These are phyloP conservation scores for Claviceps fusiformis DNA, from an alignment of 2,329 filamentous ascomycete species.

Conservation along the genomic window DNA sequence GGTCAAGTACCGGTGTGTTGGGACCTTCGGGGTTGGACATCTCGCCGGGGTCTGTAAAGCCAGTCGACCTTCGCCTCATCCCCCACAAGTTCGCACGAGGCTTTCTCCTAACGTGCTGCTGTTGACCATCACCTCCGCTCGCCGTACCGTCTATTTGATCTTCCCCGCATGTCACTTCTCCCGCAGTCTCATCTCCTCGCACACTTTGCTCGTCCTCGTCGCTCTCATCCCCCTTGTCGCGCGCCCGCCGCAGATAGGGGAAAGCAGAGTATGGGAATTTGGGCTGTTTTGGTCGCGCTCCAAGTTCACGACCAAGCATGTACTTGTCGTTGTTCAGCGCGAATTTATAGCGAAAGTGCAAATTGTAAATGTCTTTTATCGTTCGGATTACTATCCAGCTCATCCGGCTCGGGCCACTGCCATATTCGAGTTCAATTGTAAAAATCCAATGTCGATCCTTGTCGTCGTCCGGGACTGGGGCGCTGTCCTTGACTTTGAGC, in stretches of 20 bases:
- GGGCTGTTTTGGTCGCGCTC: constrained; percentile 65
- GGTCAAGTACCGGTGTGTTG: constrained; percentile 33
- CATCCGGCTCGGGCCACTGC: constrained; percentile 90
- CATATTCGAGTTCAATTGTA: constrained; percentile 87
- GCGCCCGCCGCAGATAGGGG: constrained; percentile 72
- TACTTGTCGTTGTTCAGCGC: constrained; percentile 75
- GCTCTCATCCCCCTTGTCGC: constrained; percentile 66
- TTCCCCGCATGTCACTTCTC: constrained; percentile 44
- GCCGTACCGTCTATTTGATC: constrained; percentile 38
- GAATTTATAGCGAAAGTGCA: constrained; percentile 88
- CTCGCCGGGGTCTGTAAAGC: constrained; percentile 32
- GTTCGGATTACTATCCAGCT: constrained; percentile 86
- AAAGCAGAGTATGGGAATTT: constrained; percentile 83
- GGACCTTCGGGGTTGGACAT: constrained; percentile 26
- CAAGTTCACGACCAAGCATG: constrained; percentile 53
- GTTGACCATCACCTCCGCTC: constrained; percentile 20
- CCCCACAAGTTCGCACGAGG: constrained; percentile 41
- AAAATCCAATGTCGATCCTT: constrained; percentile 69
- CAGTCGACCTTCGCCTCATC: constrained; percentile 39
- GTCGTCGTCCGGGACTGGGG: constrained; percentile 49
- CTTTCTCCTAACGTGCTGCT: constrained; percentile 27
- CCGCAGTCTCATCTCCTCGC: constrained; percentile 31
- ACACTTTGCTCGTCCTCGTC: constrained; percentile 52
- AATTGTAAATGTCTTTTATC: constrained; percentile 77
- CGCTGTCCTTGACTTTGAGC: constrained; percentile 70